Conservation (phyloP, 345 rosid genomes). For the Turritis glabra region DNA sequence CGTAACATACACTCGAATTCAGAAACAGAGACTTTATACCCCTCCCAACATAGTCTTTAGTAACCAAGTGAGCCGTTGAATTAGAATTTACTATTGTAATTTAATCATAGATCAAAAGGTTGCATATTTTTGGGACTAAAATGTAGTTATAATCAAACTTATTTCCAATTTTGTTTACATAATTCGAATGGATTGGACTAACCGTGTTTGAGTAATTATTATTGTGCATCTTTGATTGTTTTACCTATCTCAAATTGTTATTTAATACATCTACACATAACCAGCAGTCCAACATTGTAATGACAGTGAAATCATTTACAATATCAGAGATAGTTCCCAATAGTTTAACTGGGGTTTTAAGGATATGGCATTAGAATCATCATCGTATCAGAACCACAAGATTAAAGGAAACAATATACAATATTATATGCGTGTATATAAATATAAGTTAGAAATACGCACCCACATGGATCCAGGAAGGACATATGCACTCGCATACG, state of each 20-base stretch:
- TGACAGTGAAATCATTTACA: neutral
- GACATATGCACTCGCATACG: slow-evolving; percentile 27
- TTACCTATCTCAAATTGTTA: neutral
- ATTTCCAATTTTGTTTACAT: too few species aligned
- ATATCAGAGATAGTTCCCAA: neutral
- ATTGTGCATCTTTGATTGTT: too few species aligned
- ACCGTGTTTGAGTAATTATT: too few species aligned
- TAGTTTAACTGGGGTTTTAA: neutral
- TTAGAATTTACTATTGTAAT: too few species aligned
- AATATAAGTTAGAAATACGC: neutral
- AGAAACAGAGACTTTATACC: too few species aligned
- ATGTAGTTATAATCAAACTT: too few species aligned
- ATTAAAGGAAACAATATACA: neutral
- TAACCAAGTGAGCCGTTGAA: too few species aligned
- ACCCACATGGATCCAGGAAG: slow-evolving; percentile 34
- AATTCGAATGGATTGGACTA: too few species aligned
- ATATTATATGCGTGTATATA: neutral
- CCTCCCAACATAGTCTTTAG: too few species aligned
- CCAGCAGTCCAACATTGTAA: neutral
- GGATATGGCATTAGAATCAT: neutral
- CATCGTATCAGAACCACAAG: neutral
- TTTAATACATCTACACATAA: neutral
- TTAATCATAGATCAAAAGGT: too few species aligned
- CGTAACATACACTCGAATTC: too few species aligned
- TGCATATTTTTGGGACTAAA: too few species aligned